A percentile compares a stretch with the other conserved stretches of the same genome.
Conservation (phyloP, 495 filamentous ascomycete species). For the Paragyromitra xinjiangensis region DNA sequence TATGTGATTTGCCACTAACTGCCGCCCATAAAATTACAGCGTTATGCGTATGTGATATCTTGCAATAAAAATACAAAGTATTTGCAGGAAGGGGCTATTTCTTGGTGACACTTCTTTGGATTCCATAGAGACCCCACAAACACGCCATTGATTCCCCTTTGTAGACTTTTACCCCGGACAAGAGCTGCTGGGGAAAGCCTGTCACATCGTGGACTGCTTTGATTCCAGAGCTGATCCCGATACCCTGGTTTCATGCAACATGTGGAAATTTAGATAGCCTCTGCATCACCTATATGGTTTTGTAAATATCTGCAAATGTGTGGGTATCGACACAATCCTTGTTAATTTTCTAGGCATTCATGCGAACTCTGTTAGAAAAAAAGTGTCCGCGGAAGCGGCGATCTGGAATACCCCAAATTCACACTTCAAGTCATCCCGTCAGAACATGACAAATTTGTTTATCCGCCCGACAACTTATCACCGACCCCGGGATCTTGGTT, state of each 20-base stretch:
- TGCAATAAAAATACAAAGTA: not conserved
- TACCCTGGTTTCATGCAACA: slow-evolving; percentile 37
- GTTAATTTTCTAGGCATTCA: not conserved
- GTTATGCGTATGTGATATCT: slow-evolving; percentile 15
- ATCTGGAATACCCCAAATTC: slow-evolving; percentile 7
- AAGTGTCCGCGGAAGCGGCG: slow-evolving; percentile 24
- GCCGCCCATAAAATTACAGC: slow-evolving; percentile 1
- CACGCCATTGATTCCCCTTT: slow-evolving; percentile 7
- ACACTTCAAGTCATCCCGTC: not conserved
- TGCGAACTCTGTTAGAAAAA: not conserved
- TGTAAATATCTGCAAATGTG: slow-evolving; percentile 15
- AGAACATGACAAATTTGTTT: slow-evolving; percentile 38
- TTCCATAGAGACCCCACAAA: slow-evolving; percentile 32
- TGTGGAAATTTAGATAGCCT: slow-evolving; percentile 6
- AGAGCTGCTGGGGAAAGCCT: slow-evolving; percentile 9
- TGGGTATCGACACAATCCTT: slow-evolving; percentile 6
- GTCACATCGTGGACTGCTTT: not conserved
- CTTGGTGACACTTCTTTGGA: slow-evolving; percentile 22
- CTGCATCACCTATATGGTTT: slow-evolving; percentile 17
- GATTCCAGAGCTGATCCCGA: slow-evolving; percentile 19
- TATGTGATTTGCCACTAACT: slow-evolving; percentile 6
- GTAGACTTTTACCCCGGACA: not conserved
- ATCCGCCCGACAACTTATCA: slow-evolving; percentile 20
- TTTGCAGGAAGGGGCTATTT: slow-evolving; percentile 4
- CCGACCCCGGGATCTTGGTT: slow-evolving; percentile 35